A percentile compares a stretch with the other conserved stretches of the same genome.
These are phyloP conservation scores for Verticillium dahliae DNA, from an alignment of 2,329 filamentous ascomycete genomes.

Conservation along the genomic window DNA sequence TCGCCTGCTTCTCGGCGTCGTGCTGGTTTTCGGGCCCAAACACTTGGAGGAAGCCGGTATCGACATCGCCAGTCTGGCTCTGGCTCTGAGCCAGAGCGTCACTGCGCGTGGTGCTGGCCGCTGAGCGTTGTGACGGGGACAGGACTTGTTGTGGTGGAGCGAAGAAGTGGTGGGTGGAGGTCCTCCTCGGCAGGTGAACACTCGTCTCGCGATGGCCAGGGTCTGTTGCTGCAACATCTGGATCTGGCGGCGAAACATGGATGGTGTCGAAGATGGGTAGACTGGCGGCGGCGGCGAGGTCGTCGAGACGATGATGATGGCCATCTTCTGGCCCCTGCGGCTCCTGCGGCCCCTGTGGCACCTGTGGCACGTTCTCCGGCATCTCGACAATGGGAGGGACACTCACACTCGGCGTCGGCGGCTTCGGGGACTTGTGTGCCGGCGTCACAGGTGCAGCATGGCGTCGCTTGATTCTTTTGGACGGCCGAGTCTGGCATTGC, in stretches of 20 bases:
- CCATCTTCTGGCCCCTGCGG: too few relatives aligned
- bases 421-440: too few relatives aligned
- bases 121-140: conserved; percentile 5
- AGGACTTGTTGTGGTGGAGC: background rate
- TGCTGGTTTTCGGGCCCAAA: conserved; percentile 24
- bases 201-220: too few relatives aligned
- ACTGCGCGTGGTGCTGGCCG: conserved; percentile 6
- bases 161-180: background rate
- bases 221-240: too few relatives aligned
- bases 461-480: conserved; percentile 18
- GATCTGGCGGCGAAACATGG: too few relatives aligned
- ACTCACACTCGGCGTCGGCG: too few relatives aligned
- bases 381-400: too few relatives aligned
- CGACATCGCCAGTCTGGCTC: conserved; percentile 23
- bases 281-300: too few relatives aligned
- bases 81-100: conserved; percentile 10
- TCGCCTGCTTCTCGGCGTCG: conserved; percentile 20
- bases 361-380: too few relatives aligned
- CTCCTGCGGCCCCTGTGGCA: too few relatives aligned
- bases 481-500: conserved; percentile 20
- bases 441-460: background rate
- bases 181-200: background rate
- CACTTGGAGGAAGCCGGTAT: conserved; percentile 26
- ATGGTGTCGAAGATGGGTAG: too few relatives aligned
- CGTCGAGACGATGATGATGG: too few relatives aligned